phyloP scores from a whole-genome alignment of 2,329 filamentous ascomycete species.

The Penicillium italicum region DNA sequence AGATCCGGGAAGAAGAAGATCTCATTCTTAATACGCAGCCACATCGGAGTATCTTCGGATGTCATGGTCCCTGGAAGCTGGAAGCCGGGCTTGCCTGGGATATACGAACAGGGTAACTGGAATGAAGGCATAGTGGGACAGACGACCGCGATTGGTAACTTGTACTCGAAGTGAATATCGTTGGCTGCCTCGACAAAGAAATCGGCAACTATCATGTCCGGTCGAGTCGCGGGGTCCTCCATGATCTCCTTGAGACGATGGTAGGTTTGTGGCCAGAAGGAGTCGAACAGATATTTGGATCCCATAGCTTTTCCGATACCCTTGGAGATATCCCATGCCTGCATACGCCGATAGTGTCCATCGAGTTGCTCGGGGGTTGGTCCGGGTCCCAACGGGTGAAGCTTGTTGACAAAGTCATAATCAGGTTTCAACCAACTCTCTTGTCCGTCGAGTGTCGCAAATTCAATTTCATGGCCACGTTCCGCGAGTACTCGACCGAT shows the following conservation, averaged over 20 bases:
- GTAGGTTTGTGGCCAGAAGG: neutral
- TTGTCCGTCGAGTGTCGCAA: neutral
- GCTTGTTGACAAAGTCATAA: neutral
- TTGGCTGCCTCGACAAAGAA: neutral
- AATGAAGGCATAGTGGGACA: neutral
- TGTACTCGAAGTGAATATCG: neutral
- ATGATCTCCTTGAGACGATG: neutral
- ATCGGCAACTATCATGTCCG: neutral
- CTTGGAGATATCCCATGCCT: neutral
- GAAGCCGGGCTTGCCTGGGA: neutral
- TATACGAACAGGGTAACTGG: neutral
- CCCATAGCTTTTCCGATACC: neutral
- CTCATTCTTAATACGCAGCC: neutral
- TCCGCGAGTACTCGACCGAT: neutral
- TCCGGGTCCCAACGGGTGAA: neutral
- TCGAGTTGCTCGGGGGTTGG: neutral
- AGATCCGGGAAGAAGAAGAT: neutral
- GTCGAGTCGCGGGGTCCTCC: neutral
- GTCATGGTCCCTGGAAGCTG: neutral
- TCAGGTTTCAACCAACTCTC: neutral
- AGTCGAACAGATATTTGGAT: neutral
- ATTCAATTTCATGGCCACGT: neutral
- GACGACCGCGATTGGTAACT: neutral
- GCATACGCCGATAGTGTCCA: neutral
- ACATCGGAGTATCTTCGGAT: neutral